Conservation (phyloP, 108 stramenopile genomes). For the Aureococcus anophagefferens region DNA sequence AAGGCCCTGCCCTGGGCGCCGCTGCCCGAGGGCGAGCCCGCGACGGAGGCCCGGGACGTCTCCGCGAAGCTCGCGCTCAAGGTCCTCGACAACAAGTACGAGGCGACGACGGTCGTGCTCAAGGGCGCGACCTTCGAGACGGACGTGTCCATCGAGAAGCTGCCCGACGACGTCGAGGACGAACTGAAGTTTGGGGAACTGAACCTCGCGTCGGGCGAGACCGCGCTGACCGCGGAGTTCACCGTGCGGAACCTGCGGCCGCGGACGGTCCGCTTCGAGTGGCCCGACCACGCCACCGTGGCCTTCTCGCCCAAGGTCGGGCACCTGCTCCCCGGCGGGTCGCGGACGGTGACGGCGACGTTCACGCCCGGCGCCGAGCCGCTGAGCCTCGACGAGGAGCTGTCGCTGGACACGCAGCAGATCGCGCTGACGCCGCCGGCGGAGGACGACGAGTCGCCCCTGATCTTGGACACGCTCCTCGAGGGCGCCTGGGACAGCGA, state of each 20-base stretch:
- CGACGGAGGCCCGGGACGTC: constrained; percentile 7
- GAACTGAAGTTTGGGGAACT: constrained; percentile 36
- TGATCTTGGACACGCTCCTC: constrained; percentile 2
- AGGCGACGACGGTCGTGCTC: constrained; percentile 17
- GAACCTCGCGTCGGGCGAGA: not conserved
- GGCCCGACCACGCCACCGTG: constrained; percentile 20
- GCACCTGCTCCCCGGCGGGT: constrained; percentile 28
- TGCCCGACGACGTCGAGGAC: constrained; percentile 23
- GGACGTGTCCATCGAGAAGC: constrained; percentile 35
- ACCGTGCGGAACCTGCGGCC: constrained; percentile 12
- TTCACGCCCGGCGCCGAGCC: constrained; percentile 18
- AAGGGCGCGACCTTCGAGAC: constrained; percentile 19
- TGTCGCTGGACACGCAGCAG: not conserved
- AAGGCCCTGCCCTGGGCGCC: constrained; percentile 8
- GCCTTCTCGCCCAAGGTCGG: constrained; percentile 27
- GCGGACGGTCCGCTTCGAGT: constrained; percentile 24
- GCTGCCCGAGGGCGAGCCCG: not conserved
- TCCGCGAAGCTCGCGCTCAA: constrained; percentile 21
- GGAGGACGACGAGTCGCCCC: not conserved
- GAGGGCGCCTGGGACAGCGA: constrained; percentile 34
- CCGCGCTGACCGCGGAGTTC: constrained; percentile 12
- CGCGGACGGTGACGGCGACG: constrained; percentile 22
- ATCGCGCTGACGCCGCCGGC: not conserved
- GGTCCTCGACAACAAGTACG: constrained; percentile 47
- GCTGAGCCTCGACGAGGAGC: not conserved